phyloP scores from a whole-genome alignment of 1,139 yeast species.

The Yamadazyma spencermartinsiae region DNA sequence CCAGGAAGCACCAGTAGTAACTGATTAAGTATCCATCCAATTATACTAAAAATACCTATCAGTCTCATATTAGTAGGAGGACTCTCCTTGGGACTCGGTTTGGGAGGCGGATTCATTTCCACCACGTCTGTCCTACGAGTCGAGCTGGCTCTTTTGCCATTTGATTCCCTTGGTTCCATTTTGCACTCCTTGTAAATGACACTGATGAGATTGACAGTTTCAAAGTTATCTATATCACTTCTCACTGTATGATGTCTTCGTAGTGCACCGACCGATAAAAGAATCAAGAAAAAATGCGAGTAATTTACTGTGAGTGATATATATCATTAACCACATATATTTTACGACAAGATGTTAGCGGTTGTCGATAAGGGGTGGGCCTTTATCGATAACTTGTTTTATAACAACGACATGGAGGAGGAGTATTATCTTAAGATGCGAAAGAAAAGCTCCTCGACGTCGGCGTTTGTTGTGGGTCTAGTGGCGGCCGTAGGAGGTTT shows the following conservation, averaged over 20 bases:
- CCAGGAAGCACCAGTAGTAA: conserved; percentile 1
- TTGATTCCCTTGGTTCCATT: too few species aligned
- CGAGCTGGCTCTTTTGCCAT: too few species aligned
- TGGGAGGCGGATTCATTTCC: not conserved
- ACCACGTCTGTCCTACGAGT: not conserved
- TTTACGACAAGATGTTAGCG: conserved; percentile 1
- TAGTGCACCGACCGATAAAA: too few species aligned
- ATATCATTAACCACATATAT: too few species aligned
- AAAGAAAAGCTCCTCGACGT: conserved; percentile 52
- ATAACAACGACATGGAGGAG: conserved; percentile 39
- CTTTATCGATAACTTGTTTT: conserved; percentile 31
- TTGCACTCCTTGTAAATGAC: too few species aligned
- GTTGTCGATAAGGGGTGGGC: conserved; percentile 4
- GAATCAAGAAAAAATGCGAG: too few species aligned
- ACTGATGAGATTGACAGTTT: too few species aligned
- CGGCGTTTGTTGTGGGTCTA: conserved; percentile 67
- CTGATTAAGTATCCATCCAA: not conserved
- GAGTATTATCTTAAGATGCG: conserved; percentile 42
- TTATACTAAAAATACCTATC: not conserved
- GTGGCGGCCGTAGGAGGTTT: conserved; percentile 84
- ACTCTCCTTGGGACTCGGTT: not conserved
- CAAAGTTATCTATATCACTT: too few species aligned
- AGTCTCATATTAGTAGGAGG: not conserved
- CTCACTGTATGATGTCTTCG: too few species aligned
- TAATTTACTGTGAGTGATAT: too few species aligned